Conservation (phyloP, 345 rosid genomes). For the Dimocarpus longan region DNA sequence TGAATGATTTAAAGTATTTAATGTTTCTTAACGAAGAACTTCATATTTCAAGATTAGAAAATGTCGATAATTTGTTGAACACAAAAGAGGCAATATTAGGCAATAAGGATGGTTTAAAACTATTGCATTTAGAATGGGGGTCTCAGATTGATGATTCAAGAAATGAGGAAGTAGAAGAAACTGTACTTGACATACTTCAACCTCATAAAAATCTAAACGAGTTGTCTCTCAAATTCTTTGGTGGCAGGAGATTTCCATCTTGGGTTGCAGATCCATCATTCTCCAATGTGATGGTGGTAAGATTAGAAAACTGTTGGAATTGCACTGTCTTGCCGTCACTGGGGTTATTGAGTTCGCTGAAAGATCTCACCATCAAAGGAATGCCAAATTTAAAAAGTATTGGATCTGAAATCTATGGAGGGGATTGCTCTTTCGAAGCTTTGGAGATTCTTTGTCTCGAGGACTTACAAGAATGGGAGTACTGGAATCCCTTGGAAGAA, state of each 20-base stretch:
- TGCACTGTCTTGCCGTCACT: not conserved
- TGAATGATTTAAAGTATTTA: not conserved
- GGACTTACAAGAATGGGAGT: not conserved
- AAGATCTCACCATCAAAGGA: not conserved
- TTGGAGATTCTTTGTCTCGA: constrained; percentile 8
- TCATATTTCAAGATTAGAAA: not conserved
- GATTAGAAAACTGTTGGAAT: not conserved
- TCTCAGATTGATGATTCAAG: not conserved
- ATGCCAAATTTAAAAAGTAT: not conserved
- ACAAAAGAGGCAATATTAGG: not conserved
- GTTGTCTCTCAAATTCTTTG: not conserved
- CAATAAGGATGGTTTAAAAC: not conserved
- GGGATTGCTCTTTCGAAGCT: not conserved
- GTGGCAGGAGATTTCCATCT: not conserved
- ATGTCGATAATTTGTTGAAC: not conserved
- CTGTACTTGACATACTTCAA: not conserved
- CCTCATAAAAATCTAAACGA: not conserved
- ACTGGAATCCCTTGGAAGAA: not conserved
- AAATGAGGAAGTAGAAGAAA: not conserved
- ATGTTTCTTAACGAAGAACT: not conserved
- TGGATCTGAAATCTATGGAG: not conserved
- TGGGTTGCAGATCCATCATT: constrained; percentile 6
- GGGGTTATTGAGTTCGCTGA: not conserved
- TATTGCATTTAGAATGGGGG: not conserved
- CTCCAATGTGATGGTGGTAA: not conserved